phyloP scores from a whole-genome alignment of 139 green algal genomes.

The Chlamydomonas sp. region DNA sequence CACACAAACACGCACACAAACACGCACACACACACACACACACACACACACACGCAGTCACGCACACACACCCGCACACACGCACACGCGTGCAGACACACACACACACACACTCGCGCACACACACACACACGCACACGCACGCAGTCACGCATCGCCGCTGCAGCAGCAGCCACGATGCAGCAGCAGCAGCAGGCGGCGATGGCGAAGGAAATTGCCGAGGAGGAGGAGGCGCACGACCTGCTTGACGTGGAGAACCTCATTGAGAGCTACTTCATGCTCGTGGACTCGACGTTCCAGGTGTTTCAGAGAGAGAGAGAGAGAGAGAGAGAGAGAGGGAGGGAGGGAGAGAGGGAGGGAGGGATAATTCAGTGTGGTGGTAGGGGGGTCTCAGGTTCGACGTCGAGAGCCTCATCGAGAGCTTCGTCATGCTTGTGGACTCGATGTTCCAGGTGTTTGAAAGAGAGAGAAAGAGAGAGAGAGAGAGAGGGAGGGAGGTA shows the following conservation, averaged over 20 bases:
- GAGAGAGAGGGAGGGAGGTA: neutral
- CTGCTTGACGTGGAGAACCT: conserved; percentile 56
- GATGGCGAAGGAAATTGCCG: neutral
- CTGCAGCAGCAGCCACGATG: neutral
- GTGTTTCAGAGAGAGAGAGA: too few relatives aligned
- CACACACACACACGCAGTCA: too few relatives aligned
- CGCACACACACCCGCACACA: too few relatives aligned
- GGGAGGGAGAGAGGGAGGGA: neutral
- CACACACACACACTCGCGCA: too few relatives aligned
- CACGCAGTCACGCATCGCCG: too few relatives aligned
- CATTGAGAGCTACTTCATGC: conserved; percentile 53
- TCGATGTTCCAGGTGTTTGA: conserved; percentile 31
- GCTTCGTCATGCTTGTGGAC: neutral
- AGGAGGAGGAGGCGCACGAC: conserved; percentile 13
- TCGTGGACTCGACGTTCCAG: conserved; percentile 46
- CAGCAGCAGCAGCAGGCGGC: neutral
- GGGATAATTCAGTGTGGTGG: neutral
- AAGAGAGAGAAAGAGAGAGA: neutral
- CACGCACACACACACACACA: too few relatives aligned
- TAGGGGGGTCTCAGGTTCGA: conserved; percentile 13
- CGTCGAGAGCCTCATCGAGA: neutral
- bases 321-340: neutral
- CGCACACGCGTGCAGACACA: too few relatives aligned
- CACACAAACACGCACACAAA: too few relatives aligned
- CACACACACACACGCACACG: too few relatives aligned